Base-by-base conservation (phyloP, 805 yeast genomes). In the Cyberlindnera euphorbiiphila region DNA sequence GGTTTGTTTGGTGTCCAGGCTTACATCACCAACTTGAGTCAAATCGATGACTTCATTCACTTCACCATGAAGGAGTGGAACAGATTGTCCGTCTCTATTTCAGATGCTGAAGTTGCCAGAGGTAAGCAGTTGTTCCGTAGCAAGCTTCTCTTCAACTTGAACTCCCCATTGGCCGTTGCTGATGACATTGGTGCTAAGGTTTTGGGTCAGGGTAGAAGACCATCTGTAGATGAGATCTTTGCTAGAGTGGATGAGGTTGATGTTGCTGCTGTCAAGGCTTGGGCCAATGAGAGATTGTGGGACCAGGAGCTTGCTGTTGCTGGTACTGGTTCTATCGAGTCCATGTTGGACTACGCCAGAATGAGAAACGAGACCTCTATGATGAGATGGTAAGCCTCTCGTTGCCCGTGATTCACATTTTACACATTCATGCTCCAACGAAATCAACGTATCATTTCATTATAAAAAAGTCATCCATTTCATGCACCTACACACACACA, bases 271-370 rank as follows among this genome's bases (percentile, higher is more conserved):
- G 67, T 85, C 48, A 76, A 73, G 60, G 66, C 72, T 35, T 85
- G 93, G 93, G 91, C 93, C 50, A 73, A 74, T 57, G 69, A 71
- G 46, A 70, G 76, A 65, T 71, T 85, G 62, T 85, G 87, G 85
- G 94, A 85, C 67, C 84, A 75, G 64, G 95, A 85, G 66, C 70
- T 85, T 57, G 94, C 86, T 52, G 68, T 85, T 55, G 73, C 91
- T 43, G 93, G 84, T 65, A 76, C 85, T 48, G 95, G 95, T 65
- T 85, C 81, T 69, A 83, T 82, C 68, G 95, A 85, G 74, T 86
- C 71, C 50, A 70, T 85, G 65, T 70, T 84, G 61, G 95, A 85
- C 65, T 85, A 85, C 78, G 72, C 69, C 76, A 81, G 91, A 78
- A 68, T 78, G 64, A 82, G 95, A 81, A 81, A 80, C 67, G 89